Base-by-base conservation (phyloP, 768 basidiomycete species). In the Psilocybe cubensis region DNA sequence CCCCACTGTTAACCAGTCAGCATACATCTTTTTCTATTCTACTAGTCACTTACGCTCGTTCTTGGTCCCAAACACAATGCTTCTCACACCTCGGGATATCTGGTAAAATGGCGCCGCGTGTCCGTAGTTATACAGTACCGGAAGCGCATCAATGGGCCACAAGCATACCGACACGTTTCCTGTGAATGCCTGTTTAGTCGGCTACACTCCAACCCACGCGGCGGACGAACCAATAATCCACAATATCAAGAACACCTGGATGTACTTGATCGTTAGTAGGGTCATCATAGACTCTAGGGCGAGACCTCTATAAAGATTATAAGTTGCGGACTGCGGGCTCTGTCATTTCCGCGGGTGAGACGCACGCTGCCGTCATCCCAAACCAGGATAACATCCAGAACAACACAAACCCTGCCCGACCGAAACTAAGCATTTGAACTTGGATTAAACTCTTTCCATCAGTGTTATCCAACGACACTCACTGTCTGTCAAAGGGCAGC, bases 321-420 rank as follows among this genome's bases (percentile, higher is more conserved):
- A 33, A 25, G 23, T 8, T 31, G 3, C 33, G 46, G 4, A 21
- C 25, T 3, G 44, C 50, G 17, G 8, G 48, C 31, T n/a, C n/a
- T n/a, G n/a, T n/a, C 14, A 38, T 28, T 41, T 53, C 33, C 35
- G 51, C 58, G 25, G 17, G 21, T 45, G 33, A 50, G 21, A 72
- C 81, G 25, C 67, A 79, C 83, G 84, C 71, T 2, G 85, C 76
- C 14, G 76, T 65, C 86, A 88, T 88, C 31, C 76, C 81, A 47
- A 75, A 46, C 76, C 78, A 88, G 54, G 80, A 82, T 58, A 87
- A 71, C 83, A 86, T 85, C 87, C 87, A 89, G 65, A 84, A 88
- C 21, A 87, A 72, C 44, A 87, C 61, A 61, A 88, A 85, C 0
- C 87, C 87, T 0, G 70, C 71, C 31, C 68, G 69, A n/a, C 82